Evolutionary conservation across 352 stramenopile genomes (phyloP), one percentile per base, ranked within the genome.

Genomic region (Pythium grandisporangium): DNA sequence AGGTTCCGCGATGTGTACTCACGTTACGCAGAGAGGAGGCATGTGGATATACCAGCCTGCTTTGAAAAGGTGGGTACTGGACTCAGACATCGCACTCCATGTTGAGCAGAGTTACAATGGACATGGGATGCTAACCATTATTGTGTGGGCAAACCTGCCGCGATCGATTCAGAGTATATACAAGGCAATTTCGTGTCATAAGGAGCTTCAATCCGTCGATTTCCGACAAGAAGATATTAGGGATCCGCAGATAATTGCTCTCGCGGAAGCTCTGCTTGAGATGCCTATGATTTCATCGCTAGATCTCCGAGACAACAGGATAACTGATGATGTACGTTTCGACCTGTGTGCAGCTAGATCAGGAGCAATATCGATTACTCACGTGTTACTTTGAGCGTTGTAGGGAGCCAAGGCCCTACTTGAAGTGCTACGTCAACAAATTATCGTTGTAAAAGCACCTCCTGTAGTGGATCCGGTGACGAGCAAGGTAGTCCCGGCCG

Each of bases 161-260:
- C 11, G 2, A 16, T 14, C 8, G 8, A n/a, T 30, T 16, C 12
- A 90, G 76, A 87, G 70, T 37, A 74, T 92, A 38, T 90, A 89
- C 55, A 92, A 89, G 46, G 74, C 76, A 5, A 90, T 92, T 34
- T 86, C 79, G 27, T 74, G 74, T 14, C 79, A 90, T 43, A 84
- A 85, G 48, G 72, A 90, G 27, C 45, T 92, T 6, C 60, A 84
- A 36, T 66, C 56, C 5, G 48, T 84, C 19, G 76, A 92, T 55
- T 90, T 87, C 43, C 67, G 66, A 3, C 69, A 86, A 38, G 73
- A 89, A 63, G 72, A 87, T 48, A 73, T 92, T 44, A 87, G 64
- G 6, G 79, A 92, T 27, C 65, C 74, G 17, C 76, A 90, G 40
- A 55, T 89, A 17, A 74, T 88, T n/a, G 79, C 72, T 14, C 61